These are phyloP conservation scores for Anthracocystis setariae DNA, from an alignment of 1,284 basidiomycete genomes.

Conservation along the genomic window DNA sequence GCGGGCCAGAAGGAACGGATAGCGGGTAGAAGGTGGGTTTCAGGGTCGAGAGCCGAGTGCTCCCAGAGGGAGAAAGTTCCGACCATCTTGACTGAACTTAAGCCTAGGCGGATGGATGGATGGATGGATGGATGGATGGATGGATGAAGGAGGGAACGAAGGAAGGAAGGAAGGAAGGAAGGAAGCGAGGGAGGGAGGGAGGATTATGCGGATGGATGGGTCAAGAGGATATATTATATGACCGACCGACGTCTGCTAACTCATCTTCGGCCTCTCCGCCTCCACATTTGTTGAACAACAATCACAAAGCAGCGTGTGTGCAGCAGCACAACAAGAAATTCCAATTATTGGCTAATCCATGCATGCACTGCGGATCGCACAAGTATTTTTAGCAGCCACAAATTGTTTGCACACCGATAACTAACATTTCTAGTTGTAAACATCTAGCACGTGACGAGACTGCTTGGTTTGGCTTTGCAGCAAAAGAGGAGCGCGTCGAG, in stretches of 20 bases:
- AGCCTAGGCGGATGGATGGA: conserved; percentile 1
- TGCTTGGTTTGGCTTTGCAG: neutral
- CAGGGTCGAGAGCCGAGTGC: conserved; percentile 45
- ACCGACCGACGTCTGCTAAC: neutral
- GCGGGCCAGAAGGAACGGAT: conserved; percentile 42
- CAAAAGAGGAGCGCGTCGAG: conserved; percentile 26
- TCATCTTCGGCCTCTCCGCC: neutral
- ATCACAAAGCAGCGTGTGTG: too few relatives aligned
- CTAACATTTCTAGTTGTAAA: neutral
- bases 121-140: conserved; percentile 10
- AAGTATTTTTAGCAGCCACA: neutral
- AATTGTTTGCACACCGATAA: neutral
- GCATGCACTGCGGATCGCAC: neutral
- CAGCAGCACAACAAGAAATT: too few relatives aligned
- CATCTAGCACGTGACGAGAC: conserved; percentile 17
- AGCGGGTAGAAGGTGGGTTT: conserved; percentile 44
- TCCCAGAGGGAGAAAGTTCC: conserved; percentile 33
- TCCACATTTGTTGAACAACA: conserved; percentile 1
- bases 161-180: neutral
- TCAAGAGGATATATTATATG: neutral
- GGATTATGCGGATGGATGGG: too few relatives aligned
- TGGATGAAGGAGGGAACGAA: conserved; percentile 7
- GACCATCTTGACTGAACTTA: conserved; percentile 12
- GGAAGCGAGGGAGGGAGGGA: neutral
- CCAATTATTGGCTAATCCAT: conserved; percentile 1